Evolutionary conservation across 1,284 basidiomycete genomes (phyloP).

Genomic region (Heterobasidion irregulare): DNA sequence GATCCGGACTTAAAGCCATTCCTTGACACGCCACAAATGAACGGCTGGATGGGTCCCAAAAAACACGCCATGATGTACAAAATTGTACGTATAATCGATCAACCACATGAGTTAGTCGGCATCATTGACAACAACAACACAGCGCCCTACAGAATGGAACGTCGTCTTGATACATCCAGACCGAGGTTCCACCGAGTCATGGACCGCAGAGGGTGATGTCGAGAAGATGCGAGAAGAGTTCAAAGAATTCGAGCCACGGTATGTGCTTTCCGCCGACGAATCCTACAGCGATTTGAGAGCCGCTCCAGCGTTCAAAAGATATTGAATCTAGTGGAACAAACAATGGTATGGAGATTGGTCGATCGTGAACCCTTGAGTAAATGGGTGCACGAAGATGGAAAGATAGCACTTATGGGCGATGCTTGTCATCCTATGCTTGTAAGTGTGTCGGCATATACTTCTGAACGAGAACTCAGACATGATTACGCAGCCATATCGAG

Average conservation of each 20-base stretch:
- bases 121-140: conserved; percentile 1
- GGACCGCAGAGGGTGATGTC: conserved; percentile 34
- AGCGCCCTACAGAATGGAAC: conserved; percentile 33
- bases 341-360: conserved; percentile 37
- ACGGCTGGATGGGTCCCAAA: conserved; percentile 34
- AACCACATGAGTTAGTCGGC: neutral
- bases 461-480: neutral
- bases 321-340: conserved; percentile 27
- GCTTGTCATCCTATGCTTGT: conserved; percentile 59
- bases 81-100: conserved; percentile 22
- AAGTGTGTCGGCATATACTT: conserved; percentile 13
- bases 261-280: conserved; percentile 6
- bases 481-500: conserved; percentile 47
- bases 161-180: conserved; percentile 35
- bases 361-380: conserved; percentile 31
- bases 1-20: conserved; percentile 40
- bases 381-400: conserved; percentile 31
- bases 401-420: conserved; percentile 32
- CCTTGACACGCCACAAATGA: conserved; percentile 31
- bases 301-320: conserved; percentile 28
- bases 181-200: conserved; percentile 35
- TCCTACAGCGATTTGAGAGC: neutral
- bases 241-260: conserved; percentile 36
- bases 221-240: conserved; percentile 37
- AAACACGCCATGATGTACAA: conserved; percentile 35